A percentile compares a stretch with the other conserved stretches of the same genome.
Evolutionary conservation across 2,329 filamentous ascomycete genomes (phyloP).

Genomic region (Coniella lustricola): DNA sequence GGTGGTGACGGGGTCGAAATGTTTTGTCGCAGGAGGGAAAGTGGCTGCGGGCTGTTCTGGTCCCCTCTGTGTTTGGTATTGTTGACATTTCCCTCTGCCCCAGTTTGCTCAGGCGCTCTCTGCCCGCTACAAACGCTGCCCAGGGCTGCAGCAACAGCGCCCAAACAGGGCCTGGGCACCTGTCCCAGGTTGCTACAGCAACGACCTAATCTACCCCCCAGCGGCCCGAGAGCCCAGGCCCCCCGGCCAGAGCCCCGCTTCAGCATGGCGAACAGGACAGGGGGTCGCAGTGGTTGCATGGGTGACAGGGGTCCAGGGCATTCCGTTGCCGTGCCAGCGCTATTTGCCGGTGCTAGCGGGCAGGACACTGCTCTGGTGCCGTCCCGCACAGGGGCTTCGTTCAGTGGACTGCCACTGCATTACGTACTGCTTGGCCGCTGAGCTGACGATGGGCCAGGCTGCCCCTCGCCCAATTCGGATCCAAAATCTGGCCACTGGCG

Average conservation of each 20-base stretch:
- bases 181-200: conserved; percentile 7
- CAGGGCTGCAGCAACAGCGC: background rate
- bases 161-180: background rate
- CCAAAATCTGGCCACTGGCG: background rate
- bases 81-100: background rate
- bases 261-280: no score
- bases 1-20: no score
- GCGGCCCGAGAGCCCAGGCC: no score
- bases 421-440: no score
- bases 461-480: background rate
- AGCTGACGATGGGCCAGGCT: no score
- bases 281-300: background rate
- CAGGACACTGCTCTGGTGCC: background rate
- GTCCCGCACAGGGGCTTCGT: background rate
- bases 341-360: conserved; percentile 3
- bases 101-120: background rate
- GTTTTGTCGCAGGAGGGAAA: background rate
- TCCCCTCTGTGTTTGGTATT: background rate
- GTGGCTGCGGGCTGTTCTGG: background rate
- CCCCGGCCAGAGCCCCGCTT: no score
- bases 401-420: no score
- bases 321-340: background rate
- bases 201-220: background rate
- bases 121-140: background rate
- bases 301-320: no score